Base-by-base conservation (phyloP, 2,329 filamentous ascomycete genomes). In the Westerdykella ornata region DNA sequence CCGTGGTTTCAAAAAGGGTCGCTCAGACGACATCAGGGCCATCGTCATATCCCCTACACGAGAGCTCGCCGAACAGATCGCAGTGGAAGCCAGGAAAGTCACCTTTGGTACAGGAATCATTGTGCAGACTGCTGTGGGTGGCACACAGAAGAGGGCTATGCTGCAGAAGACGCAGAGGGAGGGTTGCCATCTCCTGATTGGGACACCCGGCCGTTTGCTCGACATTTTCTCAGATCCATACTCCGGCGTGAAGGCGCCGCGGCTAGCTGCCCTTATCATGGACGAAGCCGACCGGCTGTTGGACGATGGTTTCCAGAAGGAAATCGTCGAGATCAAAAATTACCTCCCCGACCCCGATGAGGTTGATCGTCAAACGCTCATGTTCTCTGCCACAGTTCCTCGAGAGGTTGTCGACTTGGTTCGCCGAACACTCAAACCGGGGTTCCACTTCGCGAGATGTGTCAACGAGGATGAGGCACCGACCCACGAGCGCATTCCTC, bases 381-480 rank as follows among this genome's bases (percentile, higher is more conserved):
- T 98, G 67, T 96, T 94, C 66, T 97, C 90, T 12, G 92, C 92
- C 34, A 98, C 92, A 9, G 85, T 98, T 22, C 88, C 90, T 35
- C 76, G 77, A 44, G 80, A 88, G 48, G 90, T 98, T 34, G 81
- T 95, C 52, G 69, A 76, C 33, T 77, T 97, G 37, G 90, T 94
- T 31, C 78, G 82, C 45, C 68, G 72, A 51, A 88, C 87, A 52
- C 82, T 97, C 63, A 87, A 89, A 61, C 77, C 79, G 1, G 72
- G 87, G 52, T 97, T 94, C 66, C 80, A 94, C 61, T 94, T 92
- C 57, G 80, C 96, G 45, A 85, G 90, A 65, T 94, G 88, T n/a
- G 85, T 98, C 46, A 72, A 76, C 42, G 79, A 84, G 42, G 79
- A 94, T 50, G 92, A 97, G 53, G 74, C 76, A 2, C 85, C 87